These are phyloP conservation scores for Aspergillus awamori DNA, from an alignment of 2,329 filamentous ascomycete genomes.

Conservation along the genomic window DNA sequence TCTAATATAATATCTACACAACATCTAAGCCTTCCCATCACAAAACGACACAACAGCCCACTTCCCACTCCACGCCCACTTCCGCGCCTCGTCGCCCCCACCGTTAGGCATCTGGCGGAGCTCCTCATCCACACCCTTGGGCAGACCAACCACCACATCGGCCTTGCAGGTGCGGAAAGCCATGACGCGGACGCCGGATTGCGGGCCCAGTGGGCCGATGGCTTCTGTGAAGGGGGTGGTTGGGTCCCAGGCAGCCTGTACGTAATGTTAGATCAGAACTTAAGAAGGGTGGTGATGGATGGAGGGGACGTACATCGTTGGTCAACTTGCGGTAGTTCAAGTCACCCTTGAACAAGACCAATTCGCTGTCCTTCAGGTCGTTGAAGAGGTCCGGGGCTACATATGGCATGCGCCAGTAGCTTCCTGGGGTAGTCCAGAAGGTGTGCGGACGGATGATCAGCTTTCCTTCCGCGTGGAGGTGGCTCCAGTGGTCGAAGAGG, in stretches of 20 bases:
- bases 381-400: slow-evolving; percentile 68
- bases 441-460: slow-evolving; percentile 78
- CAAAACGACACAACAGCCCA: slow-evolving; percentile 93
- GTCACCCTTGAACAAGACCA: slow-evolving; percentile 97
- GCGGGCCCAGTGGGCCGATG: slow-evolving; percentile 80
- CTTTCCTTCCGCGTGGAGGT: slow-evolving; percentile 79
- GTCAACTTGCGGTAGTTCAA: slow-evolving; percentile 94
- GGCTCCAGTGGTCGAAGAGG: slow-evolving; percentile 80
- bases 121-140: slow-evolving; percentile 78
- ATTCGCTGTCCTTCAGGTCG: slow-evolving; percentile 78
- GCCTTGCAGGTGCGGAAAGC: slow-evolving; percentile 94
- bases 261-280: background rate
- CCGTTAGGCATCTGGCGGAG: slow-evolving; percentile 70
- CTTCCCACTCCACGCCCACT: slow-evolving; percentile 95
- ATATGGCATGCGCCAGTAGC: slow-evolving; percentile 82
- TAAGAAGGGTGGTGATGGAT: background rate
- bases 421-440: slow-evolving; percentile 89
- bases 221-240: slow-evolving; percentile 84
- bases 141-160: slow-evolving; percentile 89
- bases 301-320: slow-evolving; percentile 68
- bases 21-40: slow-evolving; percentile 59
- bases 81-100: slow-evolving; percentile 68
- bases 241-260: slow-evolving; percentile 75
- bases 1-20: background rate
- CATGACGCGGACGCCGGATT: slow-evolving; percentile 80